Conservation (phyloP, 139 green algal species). For the Parachlorella kessleri region DNA sequence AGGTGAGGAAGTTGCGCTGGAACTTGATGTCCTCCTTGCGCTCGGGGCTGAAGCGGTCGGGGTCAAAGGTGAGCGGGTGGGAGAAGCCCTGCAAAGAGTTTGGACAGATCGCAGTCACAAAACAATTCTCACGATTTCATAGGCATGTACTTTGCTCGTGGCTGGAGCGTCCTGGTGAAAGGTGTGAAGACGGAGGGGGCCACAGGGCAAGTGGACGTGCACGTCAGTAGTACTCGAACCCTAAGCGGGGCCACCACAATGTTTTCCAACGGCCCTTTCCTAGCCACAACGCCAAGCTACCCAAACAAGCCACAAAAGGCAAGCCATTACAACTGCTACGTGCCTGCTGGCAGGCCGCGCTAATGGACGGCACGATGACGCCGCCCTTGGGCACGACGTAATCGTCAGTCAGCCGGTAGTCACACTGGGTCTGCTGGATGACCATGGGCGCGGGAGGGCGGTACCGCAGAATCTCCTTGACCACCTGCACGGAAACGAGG, state of each 20-base stretch:
- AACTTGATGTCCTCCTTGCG: constrained; percentile 79
- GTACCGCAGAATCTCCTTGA: constrained; percentile 83
- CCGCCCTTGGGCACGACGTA: constrained; percentile 75
- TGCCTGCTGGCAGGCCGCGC: constrained; percentile 59
- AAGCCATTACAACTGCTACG: no score
- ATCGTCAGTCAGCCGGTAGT: constrained; percentile 73
- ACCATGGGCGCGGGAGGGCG: constrained; percentile 85
- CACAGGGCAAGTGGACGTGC: no score
- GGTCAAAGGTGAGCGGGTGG: constrained; percentile 78
- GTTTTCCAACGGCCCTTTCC: no score
- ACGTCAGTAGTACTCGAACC: no score
- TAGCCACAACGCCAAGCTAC: no score
- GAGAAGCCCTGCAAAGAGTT: constrained; percentile 59
- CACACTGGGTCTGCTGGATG: constrained; percentile 61
- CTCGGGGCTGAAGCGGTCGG: constrained; percentile 79
- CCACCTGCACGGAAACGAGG: constrained; percentile 44
- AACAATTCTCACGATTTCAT: background rate
- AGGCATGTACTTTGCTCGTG: no score
- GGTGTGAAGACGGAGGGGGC: no score
- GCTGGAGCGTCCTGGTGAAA: no score
- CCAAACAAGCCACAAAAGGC: no score
- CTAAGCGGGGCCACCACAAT: no score
- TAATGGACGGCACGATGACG: constrained; percentile 78
- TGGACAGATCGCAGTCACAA: background rate
- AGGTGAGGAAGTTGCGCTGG: constrained; percentile 80